A percentile compares a stretch with the other conserved stretches of the same genome.
Conservation (phyloP, 78 protist genomes). For the Dictyostelium firmibasis region DNA sequence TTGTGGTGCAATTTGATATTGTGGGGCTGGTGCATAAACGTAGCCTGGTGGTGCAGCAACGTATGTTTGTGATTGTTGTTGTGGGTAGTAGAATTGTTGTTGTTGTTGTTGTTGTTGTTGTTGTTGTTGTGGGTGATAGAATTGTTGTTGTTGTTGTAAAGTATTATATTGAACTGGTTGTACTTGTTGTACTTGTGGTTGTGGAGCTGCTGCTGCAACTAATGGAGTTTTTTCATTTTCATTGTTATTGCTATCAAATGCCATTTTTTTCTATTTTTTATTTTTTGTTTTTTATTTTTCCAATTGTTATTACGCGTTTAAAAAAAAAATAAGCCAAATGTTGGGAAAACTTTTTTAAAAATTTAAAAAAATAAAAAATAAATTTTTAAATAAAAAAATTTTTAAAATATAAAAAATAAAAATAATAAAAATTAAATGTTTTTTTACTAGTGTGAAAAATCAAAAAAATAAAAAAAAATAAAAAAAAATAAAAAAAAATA, state of each 20-base stretch:
- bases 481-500: background rate
- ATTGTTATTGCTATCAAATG: background rate
- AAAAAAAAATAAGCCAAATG: background rate
- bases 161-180: background rate
- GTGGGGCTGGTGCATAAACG: background rate
- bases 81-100: background rate
- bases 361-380: background rate
- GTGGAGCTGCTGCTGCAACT: background rate
- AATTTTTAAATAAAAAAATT: background rate
- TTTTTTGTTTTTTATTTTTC: too few relatives aligned
- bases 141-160: slow-evolving; percentile 19
- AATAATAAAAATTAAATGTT: background rate
- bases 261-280: background rate
- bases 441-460: too few relatives aligned
- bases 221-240: slow-evolving; percentile 11
- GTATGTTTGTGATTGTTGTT: background rate
- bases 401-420: background rate
- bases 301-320: background rate
- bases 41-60: slow-evolving; percentile 11
- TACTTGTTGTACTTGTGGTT: background rate
- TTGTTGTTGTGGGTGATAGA: background rate
- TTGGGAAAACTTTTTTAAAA: too few relatives aligned
- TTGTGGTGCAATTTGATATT: background rate
- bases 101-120: background rate
- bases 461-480: background rate